phyloP scores from a whole-genome alignment of 495 filamentous ascomycete species.

The Podospora anserina region DNA sequence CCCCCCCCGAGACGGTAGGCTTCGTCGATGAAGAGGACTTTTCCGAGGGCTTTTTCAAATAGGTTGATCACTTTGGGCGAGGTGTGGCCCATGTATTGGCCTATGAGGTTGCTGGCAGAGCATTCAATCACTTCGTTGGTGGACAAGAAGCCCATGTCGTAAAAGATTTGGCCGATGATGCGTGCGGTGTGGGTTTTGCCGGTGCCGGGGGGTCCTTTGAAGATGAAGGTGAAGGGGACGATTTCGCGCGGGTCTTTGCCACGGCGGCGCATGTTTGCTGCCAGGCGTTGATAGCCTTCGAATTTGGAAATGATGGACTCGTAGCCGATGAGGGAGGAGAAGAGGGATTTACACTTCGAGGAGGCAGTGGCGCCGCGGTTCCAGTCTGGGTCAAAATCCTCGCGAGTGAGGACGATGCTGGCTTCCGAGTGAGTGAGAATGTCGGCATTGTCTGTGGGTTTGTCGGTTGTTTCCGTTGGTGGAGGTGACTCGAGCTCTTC shows the following conservation, averaged over 20 bases:
- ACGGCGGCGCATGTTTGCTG: conserved; percentile 48
- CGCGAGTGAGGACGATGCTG: conserved; percentile 44
- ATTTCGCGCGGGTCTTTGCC: conserved; percentile 51
- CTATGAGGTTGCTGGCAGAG: conserved; percentile 57
- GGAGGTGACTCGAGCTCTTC: not conserved
- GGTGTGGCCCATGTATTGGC: conserved; percentile 56
- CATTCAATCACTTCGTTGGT: conserved; percentile 53
- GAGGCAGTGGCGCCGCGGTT: conserved; percentile 47
- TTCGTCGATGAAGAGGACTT: conserved; percentile 62
- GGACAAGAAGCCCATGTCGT: conserved; percentile 59
- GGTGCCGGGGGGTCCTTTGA: conserved; percentile 49
- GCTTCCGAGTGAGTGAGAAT: not conserved
- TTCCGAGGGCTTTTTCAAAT: conserved; percentile 54
- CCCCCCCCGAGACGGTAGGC: conserved; percentile 52
- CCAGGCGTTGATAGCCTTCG: conserved; percentile 54
- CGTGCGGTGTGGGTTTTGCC: conserved; percentile 68
- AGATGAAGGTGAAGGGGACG: conserved; percentile 36
- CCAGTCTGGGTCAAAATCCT: conserved; percentile 65
- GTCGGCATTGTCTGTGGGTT: not conserved
- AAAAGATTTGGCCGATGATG: conserved; percentile 66
- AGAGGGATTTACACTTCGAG: conserved; percentile 50
- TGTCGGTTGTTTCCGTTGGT: not conserved
- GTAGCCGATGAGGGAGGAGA: conserved; percentile 59
- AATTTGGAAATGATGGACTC: conserved; percentile 58
- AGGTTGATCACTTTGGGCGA: conserved; percentile 54